Evolutionary conservation across 108 stramenopile species (phyloP).

Genomic region (Licmophora abbreviata): DNA sequence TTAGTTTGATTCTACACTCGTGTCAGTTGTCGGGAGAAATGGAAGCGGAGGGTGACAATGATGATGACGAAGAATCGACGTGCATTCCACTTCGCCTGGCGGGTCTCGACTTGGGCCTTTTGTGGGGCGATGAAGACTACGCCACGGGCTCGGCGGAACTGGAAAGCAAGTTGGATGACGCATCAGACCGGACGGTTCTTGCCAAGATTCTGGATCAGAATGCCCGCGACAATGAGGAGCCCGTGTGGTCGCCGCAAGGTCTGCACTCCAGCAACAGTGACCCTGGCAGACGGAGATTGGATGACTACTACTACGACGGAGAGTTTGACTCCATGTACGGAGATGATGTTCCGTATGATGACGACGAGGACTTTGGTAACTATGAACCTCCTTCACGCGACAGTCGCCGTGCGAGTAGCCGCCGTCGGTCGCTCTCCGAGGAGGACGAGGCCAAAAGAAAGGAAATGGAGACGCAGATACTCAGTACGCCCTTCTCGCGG

Average conservation of each 20-base stretch:
- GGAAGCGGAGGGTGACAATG: conserved; percentile 1
- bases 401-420: neutral
- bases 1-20: conserved; percentile 38
- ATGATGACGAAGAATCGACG: conserved; percentile 10
- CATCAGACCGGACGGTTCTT: too few relatives aligned
- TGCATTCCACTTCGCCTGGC: conserved; percentile 58
- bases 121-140: conserved; percentile 24
- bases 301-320: conserved; percentile 18
- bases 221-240: too few relatives aligned
- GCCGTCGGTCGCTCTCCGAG: neutral
- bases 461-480: too few relatives aligned
- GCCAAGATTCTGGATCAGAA: neutral
- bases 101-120: conserved; percentile 41
- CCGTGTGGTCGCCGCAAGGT: neutral
- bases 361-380: neutral
- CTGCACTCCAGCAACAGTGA: neutral
- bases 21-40: conserved; percentile 70
- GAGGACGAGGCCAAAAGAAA: too few relatives aligned
- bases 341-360: conserved; percentile 13
- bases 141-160: too few relatives aligned
- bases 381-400: neutral
- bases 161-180: too few relatives aligned
- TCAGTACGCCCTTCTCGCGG: too few relatives aligned
- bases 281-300: too few relatives aligned
- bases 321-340: conserved; percentile 10